Evolutionary conservation across 2,329 filamentous ascomycete species (phyloP).

Genomic region (Thelonectria olida): DNA sequence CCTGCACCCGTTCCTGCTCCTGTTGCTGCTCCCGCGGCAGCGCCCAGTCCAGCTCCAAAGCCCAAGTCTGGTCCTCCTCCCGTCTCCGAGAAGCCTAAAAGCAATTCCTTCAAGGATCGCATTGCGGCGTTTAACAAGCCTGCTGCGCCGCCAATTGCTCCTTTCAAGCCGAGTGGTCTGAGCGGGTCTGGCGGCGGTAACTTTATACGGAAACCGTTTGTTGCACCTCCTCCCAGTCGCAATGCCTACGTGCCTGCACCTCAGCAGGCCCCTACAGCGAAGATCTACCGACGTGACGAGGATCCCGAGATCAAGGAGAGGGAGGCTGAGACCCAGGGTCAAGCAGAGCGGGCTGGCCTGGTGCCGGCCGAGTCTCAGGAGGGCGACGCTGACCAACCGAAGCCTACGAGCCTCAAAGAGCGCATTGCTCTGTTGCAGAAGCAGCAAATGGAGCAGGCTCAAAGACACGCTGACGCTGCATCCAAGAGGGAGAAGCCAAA

Average conservation of each 20-base stretch:
- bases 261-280: constrained; percentile 75
- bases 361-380: constrained; percentile 54
- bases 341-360: constrained; percentile 74
- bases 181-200: constrained; percentile 59
- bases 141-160: constrained; percentile 84
- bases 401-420: constrained; percentile 93
- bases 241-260: constrained; percentile 87
- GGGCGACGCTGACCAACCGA: constrained; percentile 80
- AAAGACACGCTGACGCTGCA: constrained; percentile 79
- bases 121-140: constrained; percentile 97
- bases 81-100: constrained; percentile 75
- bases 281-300: constrained; percentile 86
- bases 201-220: constrained; percentile 97
- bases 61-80: constrained; percentile 69
- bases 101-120: constrained; percentile 88
- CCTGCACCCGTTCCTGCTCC: constrained; percentile 31
- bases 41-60: constrained; percentile 41
- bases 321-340: constrained; percentile 72
- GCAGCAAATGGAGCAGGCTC: constrained; percentile 90
- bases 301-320: constrained; percentile 77
- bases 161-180: constrained; percentile 81
- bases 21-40: constrained; percentile 44
- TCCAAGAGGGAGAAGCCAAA: constrained; percentile 91
- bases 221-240: constrained; percentile 91
- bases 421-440: constrained; percentile 93